phyloP scores from a whole-genome alignment of 2,329 filamentous ascomycete species.

The Fusarium torreyae region DNA sequence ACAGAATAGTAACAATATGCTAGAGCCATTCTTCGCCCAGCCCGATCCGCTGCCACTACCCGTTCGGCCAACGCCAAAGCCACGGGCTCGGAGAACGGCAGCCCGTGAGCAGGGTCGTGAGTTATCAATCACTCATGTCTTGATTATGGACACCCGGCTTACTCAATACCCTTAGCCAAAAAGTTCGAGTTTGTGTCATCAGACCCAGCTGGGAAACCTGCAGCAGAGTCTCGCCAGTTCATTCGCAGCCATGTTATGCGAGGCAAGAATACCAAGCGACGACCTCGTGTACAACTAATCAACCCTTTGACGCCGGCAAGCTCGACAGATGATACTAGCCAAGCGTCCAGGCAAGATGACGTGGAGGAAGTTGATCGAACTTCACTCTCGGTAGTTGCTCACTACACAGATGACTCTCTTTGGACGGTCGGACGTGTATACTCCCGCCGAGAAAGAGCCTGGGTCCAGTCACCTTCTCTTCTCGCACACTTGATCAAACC shows the following conservation, averaged over 20 bases:
- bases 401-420: background rate
- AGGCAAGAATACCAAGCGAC: slow-evolving; percentile 47
- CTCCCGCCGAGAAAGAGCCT: slow-evolving; percentile 18
- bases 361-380: background rate
- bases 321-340: background rate
- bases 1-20: slow-evolving; percentile 17
- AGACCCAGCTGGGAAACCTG: slow-evolving; percentile 44
- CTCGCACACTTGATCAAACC: slow-evolving; percentile 22
- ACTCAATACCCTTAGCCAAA: slow-evolving; percentile 23
- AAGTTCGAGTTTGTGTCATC: slow-evolving; percentile 51
- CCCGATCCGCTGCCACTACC: slow-evolving; percentile 3
- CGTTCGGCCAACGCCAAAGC: slow-evolving; percentile 9
- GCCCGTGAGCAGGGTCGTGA: slow-evolving; percentile 22
- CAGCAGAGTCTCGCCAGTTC: slow-evolving; percentile 46
- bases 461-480: slow-evolving; percentile 37
- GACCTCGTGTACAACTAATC: background rate
- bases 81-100: slow-evolving; percentile 16
- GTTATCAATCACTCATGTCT: background rate
- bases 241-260: slow-evolving; percentile 51
- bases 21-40: slow-evolving; percentile 22
- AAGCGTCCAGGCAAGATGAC: background rate
- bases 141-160: background rate
- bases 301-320: background rate
- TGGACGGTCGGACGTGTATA: slow-evolving; percentile 16
- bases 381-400: background rate